phyloP scores from a whole-genome alignment of 2,329 filamentous ascomycete species.

The Fusarium pininemorale region DNA sequence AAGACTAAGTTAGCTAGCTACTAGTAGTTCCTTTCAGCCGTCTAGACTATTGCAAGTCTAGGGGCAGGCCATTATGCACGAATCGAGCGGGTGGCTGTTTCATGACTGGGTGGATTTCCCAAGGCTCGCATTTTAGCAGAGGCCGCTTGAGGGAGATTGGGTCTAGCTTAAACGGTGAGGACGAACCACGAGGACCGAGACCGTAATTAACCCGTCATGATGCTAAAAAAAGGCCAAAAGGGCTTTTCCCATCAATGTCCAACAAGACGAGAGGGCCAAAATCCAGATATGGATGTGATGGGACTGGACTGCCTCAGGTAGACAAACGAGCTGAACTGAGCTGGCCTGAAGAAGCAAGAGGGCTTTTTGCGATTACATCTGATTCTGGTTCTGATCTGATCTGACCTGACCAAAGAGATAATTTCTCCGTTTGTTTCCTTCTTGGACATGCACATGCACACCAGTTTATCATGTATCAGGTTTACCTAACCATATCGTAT shows the following conservation, averaged over 20 bases:
- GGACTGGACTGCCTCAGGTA: constrained; percentile 7
- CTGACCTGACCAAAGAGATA: background rate
- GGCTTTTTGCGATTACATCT: background rate
- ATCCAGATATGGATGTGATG: background rate
- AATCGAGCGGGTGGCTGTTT: constrained; percentile 33
- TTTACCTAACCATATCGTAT: background rate
- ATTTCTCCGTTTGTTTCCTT: background rate
- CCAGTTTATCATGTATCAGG: background rate
- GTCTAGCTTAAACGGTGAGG: constrained; percentile 33
- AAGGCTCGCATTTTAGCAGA: constrained; percentile 5
- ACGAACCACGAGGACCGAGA: constrained; percentile 16
- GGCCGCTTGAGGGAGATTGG: background rate
- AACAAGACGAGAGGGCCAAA: background rate
- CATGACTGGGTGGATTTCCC: constrained; percentile 7
- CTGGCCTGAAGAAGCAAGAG: constrained; percentile 12
- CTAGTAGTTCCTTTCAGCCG: background rate
- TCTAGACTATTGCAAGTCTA: constrained; percentile 3
- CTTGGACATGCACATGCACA: background rate
- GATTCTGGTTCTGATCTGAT: background rate
- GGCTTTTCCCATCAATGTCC: background rate
- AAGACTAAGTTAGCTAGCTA: background rate
- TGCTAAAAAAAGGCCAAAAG: constrained; percentile 31
- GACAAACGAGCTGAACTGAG: background rate
- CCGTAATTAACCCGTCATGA: constrained; percentile 38
- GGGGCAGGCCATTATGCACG: background rate